Evolutionary conservation across 2,329 filamentous ascomycete genomes (phyloP).

Genomic region (Trichoderma gracile): DNA sequence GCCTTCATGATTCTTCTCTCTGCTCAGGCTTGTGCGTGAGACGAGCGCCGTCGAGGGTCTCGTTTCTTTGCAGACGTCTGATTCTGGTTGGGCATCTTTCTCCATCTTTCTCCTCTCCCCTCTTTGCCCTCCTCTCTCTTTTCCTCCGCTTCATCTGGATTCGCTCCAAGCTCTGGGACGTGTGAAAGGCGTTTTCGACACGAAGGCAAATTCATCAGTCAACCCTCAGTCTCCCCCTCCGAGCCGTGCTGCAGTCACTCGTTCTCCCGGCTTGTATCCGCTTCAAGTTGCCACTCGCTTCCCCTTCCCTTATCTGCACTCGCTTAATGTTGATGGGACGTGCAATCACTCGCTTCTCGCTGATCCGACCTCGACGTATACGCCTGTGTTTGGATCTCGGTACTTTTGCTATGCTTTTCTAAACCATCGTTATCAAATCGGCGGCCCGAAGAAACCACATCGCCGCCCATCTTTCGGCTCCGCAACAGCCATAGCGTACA

Average conservation of each 20-base stretch:
- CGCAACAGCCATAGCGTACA: background rate
- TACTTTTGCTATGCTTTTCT: constrained; percentile 7
- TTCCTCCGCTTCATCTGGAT: background rate
- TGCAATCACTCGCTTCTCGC: constrained; percentile 7
- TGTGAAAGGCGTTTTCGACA: background rate
- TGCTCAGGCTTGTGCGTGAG: constrained; percentile 3
- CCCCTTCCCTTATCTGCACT: background rate
- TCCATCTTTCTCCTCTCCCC: background rate
- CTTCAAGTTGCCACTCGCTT: background rate
- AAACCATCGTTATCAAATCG: background rate
- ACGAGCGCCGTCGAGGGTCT: background rate
- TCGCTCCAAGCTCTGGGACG: background rate
- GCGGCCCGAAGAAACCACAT: background rate
- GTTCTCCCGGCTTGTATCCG: background rate
- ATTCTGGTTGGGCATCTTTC: background rate
- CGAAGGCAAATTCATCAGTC: background rate
- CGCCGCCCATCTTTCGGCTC: background rate
- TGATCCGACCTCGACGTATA: background rate
- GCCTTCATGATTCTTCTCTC: background rate
- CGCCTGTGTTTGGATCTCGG: background rate
- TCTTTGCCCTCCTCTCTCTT: background rate
- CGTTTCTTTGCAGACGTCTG: constrained; percentile 1
- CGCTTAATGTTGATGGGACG: background rate
- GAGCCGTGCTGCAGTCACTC: constrained; percentile 10
- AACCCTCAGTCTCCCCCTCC: background rate